These are phyloP conservation scores for Rhododendron molle DNA, from an alignment of 148 eudicot species.

Conservation along the genomic window DNA sequence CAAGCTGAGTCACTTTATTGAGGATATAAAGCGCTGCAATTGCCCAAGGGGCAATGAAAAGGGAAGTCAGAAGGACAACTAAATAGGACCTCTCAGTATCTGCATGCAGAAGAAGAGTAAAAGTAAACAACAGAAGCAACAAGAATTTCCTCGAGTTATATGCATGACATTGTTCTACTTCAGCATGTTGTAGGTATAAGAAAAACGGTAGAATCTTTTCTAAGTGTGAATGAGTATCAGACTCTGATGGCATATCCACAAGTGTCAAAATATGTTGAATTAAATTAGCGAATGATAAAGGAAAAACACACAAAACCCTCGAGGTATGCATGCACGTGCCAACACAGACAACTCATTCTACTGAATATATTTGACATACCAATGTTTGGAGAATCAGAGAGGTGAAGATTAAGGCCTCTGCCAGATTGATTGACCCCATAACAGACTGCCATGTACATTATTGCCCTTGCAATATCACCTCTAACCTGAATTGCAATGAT, in stretches of 20 bases:
- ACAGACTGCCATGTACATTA: conserved; percentile 60
- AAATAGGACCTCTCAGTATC: neutral
- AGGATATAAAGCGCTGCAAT: neutral
- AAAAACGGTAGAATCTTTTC: neutral
- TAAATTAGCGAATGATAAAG: neutral
- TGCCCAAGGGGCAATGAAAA: neutral
- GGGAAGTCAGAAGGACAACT: neutral
- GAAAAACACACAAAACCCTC: neutral
- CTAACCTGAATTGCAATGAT: conserved; percentile 34
- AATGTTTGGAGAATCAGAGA: conserved; percentile 46
- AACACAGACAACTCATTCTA: neutral
- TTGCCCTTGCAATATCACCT: conserved; percentile 58
- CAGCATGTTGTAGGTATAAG: neutral
- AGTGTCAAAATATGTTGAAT: neutral
- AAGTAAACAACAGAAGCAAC: neutral
- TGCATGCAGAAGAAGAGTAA: too few species aligned
- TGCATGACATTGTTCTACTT: neutral
- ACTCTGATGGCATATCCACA: neutral
- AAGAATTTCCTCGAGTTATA: neutral
- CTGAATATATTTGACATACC: conserved; percentile 25
- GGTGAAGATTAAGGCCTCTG: conserved; percentile 36
- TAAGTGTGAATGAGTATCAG: neutral
- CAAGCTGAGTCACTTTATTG: neutral
- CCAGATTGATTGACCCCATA: conserved; percentile 42
- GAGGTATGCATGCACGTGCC: too few species aligned